A percentile compares a stretch with the other conserved stretches of the same genome.
Conservation (phyloP, 768 basidiomycete species). For the Boletus subparvulus region DNA sequence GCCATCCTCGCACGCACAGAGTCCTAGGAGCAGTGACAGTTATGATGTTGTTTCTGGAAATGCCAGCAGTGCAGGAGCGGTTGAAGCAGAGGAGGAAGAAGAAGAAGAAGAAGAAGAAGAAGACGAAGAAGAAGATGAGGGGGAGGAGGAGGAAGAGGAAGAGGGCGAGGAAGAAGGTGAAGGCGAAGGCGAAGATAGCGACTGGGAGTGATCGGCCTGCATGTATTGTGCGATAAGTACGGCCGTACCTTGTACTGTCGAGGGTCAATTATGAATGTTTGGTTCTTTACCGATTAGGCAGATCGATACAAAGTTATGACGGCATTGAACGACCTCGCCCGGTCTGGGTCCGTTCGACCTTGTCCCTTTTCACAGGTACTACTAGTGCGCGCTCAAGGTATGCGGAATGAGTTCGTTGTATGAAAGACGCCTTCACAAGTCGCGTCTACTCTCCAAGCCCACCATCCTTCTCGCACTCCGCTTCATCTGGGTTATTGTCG, state of each 20-base stretch:
- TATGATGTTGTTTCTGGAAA: conserved; percentile 65
- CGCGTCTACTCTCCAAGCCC: conserved; percentile 29
- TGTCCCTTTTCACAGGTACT: background rate
- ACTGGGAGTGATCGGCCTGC: conserved; percentile 55
- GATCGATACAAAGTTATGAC: conserved; percentile 1
- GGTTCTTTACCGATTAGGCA: conserved; percentile 11
- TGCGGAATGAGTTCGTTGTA: conserved; percentile 30
- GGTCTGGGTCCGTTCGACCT: background rate
- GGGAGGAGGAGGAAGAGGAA: conserved; percentile 25
- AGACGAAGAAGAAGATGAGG: conserved; percentile 21
- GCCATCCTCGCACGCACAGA: conserved; percentile 36
- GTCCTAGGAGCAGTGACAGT: conserved; percentile 62
- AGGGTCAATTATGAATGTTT: background rate
- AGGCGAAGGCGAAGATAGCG: conserved; percentile 34
- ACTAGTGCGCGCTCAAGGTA: conserved; percentile 9
- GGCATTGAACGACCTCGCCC: conserved; percentile 5
- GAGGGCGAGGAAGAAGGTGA: conserved; percentile 33
- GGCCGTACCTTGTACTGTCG: too few relatives aligned
- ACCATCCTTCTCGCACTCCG: conserved; percentile 45
- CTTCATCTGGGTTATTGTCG: conserved; percentile 51
- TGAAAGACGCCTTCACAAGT: conserved; percentile 28
- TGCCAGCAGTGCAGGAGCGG: conserved; percentile 40
- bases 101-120: conserved; percentile 28
- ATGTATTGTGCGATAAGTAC: conserved; percentile 20
- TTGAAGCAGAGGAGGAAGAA: conserved; percentile 31